These are phyloP conservation scores for Magnolia sinica DNA, from an alignment of 164 flowering plant genomes.

Conservation along the genomic window DNA sequence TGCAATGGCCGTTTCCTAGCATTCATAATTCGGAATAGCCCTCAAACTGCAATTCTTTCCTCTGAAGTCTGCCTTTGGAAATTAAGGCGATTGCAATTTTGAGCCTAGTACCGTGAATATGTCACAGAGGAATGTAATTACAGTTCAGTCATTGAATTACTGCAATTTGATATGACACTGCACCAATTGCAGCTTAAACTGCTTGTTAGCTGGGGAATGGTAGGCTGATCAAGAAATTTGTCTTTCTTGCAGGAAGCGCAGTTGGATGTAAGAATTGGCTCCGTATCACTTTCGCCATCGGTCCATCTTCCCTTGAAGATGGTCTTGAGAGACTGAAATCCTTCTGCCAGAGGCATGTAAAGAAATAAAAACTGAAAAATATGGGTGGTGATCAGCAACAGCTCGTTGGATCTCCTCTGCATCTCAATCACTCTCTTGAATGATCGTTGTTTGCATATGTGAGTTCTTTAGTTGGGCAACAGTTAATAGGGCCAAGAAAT, in stretches of 20 bases:
- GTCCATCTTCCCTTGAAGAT: conserved; percentile 60
- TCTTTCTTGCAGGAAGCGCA: conserved; percentile 18
- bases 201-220: not conserved
- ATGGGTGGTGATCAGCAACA: not conserved
- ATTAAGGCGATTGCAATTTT: too few relatives aligned
- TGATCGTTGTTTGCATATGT: not conserved
- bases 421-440: not conserved
- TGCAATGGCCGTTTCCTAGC: too few relatives aligned
- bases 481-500: too few relatives aligned
- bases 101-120: too few relatives aligned
- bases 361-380: conserved; percentile 1
- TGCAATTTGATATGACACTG: too few relatives aligned
- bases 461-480: too few relatives aligned
- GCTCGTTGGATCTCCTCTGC: not conserved
- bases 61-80: too few relatives aligned
- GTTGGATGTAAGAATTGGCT: conserved; percentile 57
- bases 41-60: too few relatives aligned
- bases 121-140: too few relatives aligned
- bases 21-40: too few relatives aligned
- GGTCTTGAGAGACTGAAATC: conserved; percentile 51
- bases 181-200: not conserved
- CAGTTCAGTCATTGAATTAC: too few relatives aligned
- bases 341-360: conserved; percentile 59
- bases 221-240: not conserved
- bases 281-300: conserved; percentile 67